Percentiles rank a stretch among this genome's conserved stretches.
Evolutionary conservation across 2,329 filamentous ascomycete genomes (phyloP).

Genomic region (Apiospora malaysiana): DNA sequence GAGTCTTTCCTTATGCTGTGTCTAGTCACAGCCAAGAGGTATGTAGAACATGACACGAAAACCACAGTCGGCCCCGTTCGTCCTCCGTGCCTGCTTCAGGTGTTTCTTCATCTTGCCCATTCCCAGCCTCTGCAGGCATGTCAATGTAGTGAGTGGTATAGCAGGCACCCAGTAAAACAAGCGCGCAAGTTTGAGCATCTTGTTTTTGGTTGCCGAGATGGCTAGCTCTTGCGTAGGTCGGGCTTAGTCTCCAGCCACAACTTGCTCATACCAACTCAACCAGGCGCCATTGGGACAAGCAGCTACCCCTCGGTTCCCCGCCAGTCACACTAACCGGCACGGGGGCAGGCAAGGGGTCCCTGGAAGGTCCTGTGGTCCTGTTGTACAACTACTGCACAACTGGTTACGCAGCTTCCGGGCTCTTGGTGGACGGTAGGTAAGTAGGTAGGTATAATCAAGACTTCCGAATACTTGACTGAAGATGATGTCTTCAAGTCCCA

Average conservation of each 20-base stretch:
- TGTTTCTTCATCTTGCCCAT: not conserved
- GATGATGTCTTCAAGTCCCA: too few relatives aligned
- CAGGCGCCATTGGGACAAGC: constrained; percentile 1
- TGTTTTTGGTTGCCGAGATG: not conserved
- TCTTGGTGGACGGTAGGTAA: too few relatives aligned
- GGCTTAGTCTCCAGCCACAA: constrained; percentile 41
- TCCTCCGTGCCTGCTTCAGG: not conserved
- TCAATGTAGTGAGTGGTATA: too few relatives aligned
- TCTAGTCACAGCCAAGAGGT: not conserved
- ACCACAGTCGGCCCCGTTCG: not conserved
- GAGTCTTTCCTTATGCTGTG: not conserved
- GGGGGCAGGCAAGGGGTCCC: not conserved
- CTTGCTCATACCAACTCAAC: constrained; percentile 50
- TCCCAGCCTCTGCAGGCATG: not conserved
- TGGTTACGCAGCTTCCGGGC: not conserved
- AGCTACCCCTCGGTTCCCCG: not conserved
- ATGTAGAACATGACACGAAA: not conserved
- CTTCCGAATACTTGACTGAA: too few relatives aligned
- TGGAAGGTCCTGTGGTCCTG: not conserved
- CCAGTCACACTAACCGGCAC: not conserved
- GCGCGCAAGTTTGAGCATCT: constrained; percentile 18
- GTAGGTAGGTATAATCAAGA: too few relatives aligned
- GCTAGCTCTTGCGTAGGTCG: not conserved
- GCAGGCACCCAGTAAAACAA: too few relatives aligned
- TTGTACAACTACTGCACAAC: not conserved